Evolutionary conservation across 148 eudicot genomes (phyloP).

Genomic region (Talinum fruticosum): DNA sequence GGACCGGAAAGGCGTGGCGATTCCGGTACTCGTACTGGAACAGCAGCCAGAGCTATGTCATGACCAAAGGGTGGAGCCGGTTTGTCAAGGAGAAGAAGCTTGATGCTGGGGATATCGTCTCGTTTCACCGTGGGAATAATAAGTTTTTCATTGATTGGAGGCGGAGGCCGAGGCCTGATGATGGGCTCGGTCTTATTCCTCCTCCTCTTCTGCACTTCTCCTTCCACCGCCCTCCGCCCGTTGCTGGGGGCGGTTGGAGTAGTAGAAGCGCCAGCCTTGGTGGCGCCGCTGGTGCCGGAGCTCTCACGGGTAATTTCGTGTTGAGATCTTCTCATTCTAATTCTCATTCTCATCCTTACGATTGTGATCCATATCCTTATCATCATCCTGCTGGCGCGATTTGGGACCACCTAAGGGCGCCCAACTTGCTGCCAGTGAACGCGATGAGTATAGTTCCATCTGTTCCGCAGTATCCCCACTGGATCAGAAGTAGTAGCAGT

Average conservation of each 20-base stretch:
- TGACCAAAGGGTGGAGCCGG: conserved; percentile 89
- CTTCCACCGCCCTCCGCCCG: not conserved
- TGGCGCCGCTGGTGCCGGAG: too few relatives aligned
- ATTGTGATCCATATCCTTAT: not conserved
- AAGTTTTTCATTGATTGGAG: conserved; percentile 77
- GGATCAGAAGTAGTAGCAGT: not conserved
- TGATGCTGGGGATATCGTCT: conserved; percentile 69
- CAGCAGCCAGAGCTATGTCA: conserved; percentile 88
- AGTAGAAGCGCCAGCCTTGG: too few relatives aligned
- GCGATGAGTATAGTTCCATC: conserved; percentile 18
- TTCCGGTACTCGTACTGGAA: conserved; percentile 86
- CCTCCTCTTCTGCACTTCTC: conserved; percentile 4
- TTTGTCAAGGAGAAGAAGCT: conserved; percentile 89
- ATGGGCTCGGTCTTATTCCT: too few relatives aligned
- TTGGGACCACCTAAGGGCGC: conserved; percentile 33
- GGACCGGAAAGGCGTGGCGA: conserved; percentile 70
- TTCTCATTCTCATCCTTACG: conserved; percentile 26
- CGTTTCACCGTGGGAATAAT: conserved; percentile 57
- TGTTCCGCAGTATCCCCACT: not conserved
- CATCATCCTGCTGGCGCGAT: not conserved
- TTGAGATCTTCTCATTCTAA: conserved; percentile 32
- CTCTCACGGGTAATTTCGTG: too few relatives aligned
- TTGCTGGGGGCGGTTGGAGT: too few relatives aligned
- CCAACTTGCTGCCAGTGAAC: conserved; percentile 29
- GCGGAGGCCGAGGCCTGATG: conserved; percentile 67